Evolutionary conservation across 352 stramenopile genomes (phyloP).

Genomic region (Phytophthora aleatoria): DNA sequence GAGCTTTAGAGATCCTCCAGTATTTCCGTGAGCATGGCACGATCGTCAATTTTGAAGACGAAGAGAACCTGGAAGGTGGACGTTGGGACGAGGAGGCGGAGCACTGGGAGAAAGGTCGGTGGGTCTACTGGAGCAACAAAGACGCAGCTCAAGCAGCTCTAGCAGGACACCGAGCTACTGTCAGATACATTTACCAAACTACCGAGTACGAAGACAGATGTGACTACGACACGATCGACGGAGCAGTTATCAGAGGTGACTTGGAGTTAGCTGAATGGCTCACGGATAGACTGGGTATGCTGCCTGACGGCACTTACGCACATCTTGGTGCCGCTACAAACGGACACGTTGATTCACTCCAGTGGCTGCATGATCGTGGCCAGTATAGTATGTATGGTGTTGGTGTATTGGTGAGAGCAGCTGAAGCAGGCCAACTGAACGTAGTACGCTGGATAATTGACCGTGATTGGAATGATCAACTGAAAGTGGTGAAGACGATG

Average conservation of each 20-base stretch:
- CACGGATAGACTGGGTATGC: no score
- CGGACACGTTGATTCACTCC: constrained; percentile 6
- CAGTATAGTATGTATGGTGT: background rate
- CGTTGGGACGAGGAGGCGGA: constrained; percentile 6
- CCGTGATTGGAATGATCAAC: constrained; percentile 6
- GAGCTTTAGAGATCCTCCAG: constrained; percentile 6
- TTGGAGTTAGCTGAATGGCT: no score
- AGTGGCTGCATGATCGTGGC: constrained; percentile 5
- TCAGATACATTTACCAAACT: constrained; percentile 5
- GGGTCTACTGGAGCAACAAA: background rate
- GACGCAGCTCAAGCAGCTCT: background rate
- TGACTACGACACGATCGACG: background rate
- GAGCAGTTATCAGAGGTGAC: no score
- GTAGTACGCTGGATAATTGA: constrained; percentile 15
- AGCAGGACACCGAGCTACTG: background rate
- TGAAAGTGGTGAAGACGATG: constrained; percentile 1
- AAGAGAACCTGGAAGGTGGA: constrained; percentile 5
- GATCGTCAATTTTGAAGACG: background rate
- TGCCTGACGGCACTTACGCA: no score
- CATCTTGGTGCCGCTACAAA: constrained; percentile 4
- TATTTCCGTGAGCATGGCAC: constrained; percentile 7
- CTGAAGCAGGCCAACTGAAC: constrained; percentile 11
- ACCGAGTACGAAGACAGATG: background rate
- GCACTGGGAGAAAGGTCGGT: constrained; percentile 1
- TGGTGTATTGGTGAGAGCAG: constrained; percentile 5